Evolutionary conservation across 352 stramenopile species (phyloP).

Genomic region (Detonula confervacea): DNA sequence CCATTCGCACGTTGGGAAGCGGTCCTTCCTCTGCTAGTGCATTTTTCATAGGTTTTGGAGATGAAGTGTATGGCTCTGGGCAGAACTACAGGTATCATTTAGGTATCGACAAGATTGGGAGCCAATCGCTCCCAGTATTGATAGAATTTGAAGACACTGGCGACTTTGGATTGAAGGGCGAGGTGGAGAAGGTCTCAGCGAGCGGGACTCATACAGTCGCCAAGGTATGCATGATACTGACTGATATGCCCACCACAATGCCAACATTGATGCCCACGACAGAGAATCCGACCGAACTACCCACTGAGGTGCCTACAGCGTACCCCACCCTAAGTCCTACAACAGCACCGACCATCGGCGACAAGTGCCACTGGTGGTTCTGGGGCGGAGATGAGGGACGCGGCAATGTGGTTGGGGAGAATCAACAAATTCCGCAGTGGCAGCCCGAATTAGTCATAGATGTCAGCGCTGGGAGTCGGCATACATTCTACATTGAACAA

Average conservation of each 20-base stretch:
- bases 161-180: too few relatives aligned
- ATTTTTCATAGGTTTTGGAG: slow-evolving; percentile 36
- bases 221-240: neutral
- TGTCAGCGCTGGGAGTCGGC: slow-evolving; percentile 25
- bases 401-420: slow-evolving; percentile 11
- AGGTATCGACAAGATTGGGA: slow-evolving; percentile 20
- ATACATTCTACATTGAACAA: slow-evolving; percentile 41
- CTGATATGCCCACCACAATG: neutral
- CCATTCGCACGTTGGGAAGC: slow-evolving; percentile 20
- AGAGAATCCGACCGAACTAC: neutral
- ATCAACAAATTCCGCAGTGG: slow-evolving; percentile 23
- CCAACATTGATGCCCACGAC: neutral
- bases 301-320: neutral
- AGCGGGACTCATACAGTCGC: slow-evolving; percentile 42
- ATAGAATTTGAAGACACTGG: slow-evolving; percentile 28
- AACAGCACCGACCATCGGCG: too few relatives aligned
- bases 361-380: slow-evolving; percentile 19
- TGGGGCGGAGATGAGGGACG: slow-evolving; percentile 42
- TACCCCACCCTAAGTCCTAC: too few relatives aligned
- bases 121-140: slow-evolving; percentile 18
- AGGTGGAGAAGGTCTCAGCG: slow-evolving; percentile 33
- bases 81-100: slow-evolving; percentile 47
- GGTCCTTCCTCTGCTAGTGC: slow-evolving; percentile 32
- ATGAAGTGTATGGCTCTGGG: slow-evolving; percentile 28
- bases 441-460: slow-evolving; percentile 26